Evolutionary conservation across 805 yeast genomes (phyloP).

Genomic region (Saccharomycopsis sp.): DNA sequence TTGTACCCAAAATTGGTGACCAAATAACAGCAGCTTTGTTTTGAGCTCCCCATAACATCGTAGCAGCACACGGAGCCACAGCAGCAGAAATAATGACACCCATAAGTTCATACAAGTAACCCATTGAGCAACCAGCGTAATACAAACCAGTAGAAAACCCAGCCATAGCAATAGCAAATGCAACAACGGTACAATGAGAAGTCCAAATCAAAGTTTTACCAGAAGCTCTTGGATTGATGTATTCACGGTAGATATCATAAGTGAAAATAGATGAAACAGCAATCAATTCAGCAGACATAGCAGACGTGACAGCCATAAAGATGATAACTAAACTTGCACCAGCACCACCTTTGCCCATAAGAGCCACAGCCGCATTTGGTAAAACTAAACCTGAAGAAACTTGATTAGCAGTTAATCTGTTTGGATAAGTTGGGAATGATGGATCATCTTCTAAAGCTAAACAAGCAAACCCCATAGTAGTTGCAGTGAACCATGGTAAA

Average conservation of each 20-base stretch:
- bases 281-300: slow-evolving; percentile 85
- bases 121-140: slow-evolving; percentile 81
- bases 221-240: slow-evolving; percentile 68
- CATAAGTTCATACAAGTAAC: slow-evolving; percentile 81
- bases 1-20: slow-evolving; percentile 76
- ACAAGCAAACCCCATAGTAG: slow-evolving; percentile 84
- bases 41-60: slow-evolving; percentile 56
- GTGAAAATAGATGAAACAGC: slow-evolving; percentile 82
- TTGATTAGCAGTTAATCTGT: slow-evolving; percentile 55
- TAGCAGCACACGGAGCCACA: slow-evolving; percentile 68
- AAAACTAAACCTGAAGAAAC: slow-evolving; percentile 76
- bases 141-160: slow-evolving; percentile 77
- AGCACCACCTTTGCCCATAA: slow-evolving; percentile 85
- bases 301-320: slow-evolving; percentile 90
- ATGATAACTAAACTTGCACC: slow-evolving; percentile 71
- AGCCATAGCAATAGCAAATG: slow-evolving; percentile 59
- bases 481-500: slow-evolving; percentile 74
- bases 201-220: slow-evolving; percentile 65
- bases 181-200: slow-evolving; percentile 62
- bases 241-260: slow-evolving; percentile 77
- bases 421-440: slow-evolving; percentile 75
- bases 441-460: slow-evolving; percentile 64
- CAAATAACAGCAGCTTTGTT: slow-evolving; percentile 61
- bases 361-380: slow-evolving; percentile 64
- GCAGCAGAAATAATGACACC: slow-evolving; percentile 86